Evolutionary conservation across 2,329 filamentous ascomycete genomes (phyloP), one percentile per base, ranked within the genome.

Genomic region (Huntiella moniliformis): DNA sequence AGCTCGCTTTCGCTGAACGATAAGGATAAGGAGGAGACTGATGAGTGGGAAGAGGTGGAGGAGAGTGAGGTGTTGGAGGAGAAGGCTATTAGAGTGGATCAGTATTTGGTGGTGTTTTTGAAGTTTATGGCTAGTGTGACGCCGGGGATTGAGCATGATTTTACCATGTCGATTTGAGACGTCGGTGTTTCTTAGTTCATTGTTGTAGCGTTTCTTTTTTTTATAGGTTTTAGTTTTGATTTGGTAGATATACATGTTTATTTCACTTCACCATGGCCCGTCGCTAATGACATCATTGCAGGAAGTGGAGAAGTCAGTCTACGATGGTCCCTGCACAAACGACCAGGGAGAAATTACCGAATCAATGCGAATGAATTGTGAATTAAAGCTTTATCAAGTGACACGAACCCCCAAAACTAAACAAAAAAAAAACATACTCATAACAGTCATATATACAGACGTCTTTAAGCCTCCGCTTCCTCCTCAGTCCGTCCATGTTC

Each of bases 61-160:
- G 67, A 72, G 52, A 65, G 66, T 42, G 72, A 77, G 40, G 70
- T 67, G 4, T 78, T 82, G 47, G 81, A 85, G 28, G 82, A 86
- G 57, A 78, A 82, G 34, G 82, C 82, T 18, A 87, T 88, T 52
- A 71, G 83, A 12, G 82, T 88, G n/a, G 83, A 92, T 56, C 83
- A 91, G 63, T 91, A 91, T 56, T 67, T 91, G 22, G 79, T 91
- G 11, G 83, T 91, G 3, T 91, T 91, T 61, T 65, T 91, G 49
- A 91, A 91, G 71, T 84, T 84, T 61, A 83, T 84, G 67, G 78
- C 80, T 32, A 91, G 80, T 55, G 91, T 98, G 38, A 96, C 88
- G 12, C 91, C 91, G 4, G 87, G 87, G 41, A 96, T 98, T 61
- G 88, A 96, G 64, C 85, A 95, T 61, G 88, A 96, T 60, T 95